phyloP scores from a whole-genome alignment of 306 rosid species.

The Vigna mungo region DNA sequence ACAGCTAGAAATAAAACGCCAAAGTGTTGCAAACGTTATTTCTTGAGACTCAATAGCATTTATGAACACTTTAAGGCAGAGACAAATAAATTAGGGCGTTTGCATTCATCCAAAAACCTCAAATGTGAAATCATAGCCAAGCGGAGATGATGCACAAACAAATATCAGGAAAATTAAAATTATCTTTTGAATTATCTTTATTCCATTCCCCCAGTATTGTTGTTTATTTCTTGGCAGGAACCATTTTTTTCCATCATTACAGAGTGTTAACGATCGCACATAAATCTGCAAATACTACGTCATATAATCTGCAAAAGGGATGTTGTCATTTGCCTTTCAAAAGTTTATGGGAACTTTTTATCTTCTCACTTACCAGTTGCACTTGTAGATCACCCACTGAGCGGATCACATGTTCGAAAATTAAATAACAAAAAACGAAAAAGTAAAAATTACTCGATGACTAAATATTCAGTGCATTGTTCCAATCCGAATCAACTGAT shows the following conservation, averaged over 20 bases:
- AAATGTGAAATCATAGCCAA: slow-evolving; percentile 11
- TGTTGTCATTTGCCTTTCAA: neutral
- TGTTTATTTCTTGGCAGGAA: slow-evolving; percentile 16
- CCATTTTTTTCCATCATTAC: slow-evolving; percentile 19
- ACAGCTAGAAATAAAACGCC: slow-evolving; percentile 24
- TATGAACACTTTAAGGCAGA: slow-evolving; percentile 8
- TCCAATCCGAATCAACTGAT: slow-evolving; percentile 26
- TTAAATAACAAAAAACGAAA: neutral
- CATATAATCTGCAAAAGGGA: slow-evolving; percentile 31
- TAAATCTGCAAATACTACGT: slow-evolving; percentile 25
- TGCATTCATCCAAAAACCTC: slow-evolving; percentile 30
- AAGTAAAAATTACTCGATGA: neutral
- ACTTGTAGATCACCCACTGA: neutral
- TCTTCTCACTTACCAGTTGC: slow-evolving; percentile 12
- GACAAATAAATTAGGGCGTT: neutral
- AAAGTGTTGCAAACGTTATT: slow-evolving; percentile 26
- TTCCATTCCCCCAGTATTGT: slow-evolving; percentile 15
- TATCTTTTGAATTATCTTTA: neutral
- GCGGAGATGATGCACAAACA: slow-evolving; percentile 3
- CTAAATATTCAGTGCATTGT: neutral
- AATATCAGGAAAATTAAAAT: neutral
- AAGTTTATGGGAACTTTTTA: neutral
- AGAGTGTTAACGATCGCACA: slow-evolving; percentile 10
- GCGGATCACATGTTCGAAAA: slow-evolving; percentile 12
- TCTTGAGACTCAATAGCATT: neutral